These are phyloP conservation scores for Talaromyces pinophilus DNA, from an alignment of 2,329 filamentous ascomycete genomes.

Conservation along the genomic window DNA sequence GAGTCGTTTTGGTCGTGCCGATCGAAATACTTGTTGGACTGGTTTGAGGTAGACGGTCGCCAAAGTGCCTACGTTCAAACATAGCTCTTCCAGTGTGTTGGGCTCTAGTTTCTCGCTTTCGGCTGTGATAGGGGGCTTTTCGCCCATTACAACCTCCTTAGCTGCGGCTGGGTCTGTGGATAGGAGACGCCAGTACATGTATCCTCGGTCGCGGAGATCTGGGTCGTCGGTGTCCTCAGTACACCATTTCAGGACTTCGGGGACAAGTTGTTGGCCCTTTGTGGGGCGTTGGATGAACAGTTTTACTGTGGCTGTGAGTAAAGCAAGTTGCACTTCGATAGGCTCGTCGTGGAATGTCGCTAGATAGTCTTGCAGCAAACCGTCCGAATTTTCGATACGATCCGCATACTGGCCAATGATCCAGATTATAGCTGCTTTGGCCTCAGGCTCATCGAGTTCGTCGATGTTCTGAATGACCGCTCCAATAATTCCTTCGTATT, in stretches of 20 bases:
- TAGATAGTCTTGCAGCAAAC: constrained; percentile 89
- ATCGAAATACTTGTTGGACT: constrained; percentile 93
- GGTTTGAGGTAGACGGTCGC: constrained; percentile 98
- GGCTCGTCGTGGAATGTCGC: constrained; percentile 93
- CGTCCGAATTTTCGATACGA: constrained; percentile 95
- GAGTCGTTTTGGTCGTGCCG: constrained; percentile 76
- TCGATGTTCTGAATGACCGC: constrained; percentile 95
- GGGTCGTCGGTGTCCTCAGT: constrained; percentile 99
- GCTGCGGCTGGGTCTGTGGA: constrained; percentile 88
- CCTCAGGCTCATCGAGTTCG: constrained; percentile 93
- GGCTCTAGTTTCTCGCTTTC: constrained; percentile 94
- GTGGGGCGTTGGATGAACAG: constrained; percentile 96
- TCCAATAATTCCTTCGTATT: constrained; percentile 96
- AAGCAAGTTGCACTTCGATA: constrained; percentile 89
- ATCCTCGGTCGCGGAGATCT: constrained; percentile 89
- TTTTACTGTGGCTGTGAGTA: constrained; percentile 95
- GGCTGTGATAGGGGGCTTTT: constrained; percentile 93
- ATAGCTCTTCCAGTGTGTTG: constrained; percentile 91
- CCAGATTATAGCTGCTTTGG: constrained; percentile 98
- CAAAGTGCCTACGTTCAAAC: constrained; percentile 90
- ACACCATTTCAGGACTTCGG: constrained; percentile 95
- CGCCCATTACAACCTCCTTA: constrained; percentile 90
- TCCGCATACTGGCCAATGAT: constrained; percentile 98
- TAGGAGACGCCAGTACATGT: constrained; percentile 98
- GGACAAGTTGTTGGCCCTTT: constrained; percentile 89